These are phyloP conservation scores for Friedmanniomyces endolithicus DNA, from an alignment of 495 filamentous ascomycete genomes.

Conservation along the genomic window DNA sequence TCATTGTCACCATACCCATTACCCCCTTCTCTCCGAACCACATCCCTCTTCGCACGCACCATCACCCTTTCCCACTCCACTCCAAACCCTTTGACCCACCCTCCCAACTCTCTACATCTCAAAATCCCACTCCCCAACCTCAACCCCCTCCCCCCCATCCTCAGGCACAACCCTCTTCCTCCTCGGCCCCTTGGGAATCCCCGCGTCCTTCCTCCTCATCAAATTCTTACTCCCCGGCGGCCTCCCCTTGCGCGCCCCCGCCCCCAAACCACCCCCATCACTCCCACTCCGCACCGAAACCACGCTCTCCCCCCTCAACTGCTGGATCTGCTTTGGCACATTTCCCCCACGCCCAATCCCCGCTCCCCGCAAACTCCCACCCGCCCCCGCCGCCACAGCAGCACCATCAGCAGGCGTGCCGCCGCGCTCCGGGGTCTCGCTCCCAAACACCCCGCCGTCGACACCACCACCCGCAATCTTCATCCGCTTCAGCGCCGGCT, in stretches of 20 bases:
- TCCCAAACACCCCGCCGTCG: background rate
- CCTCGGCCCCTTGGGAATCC: conserved; percentile 31
- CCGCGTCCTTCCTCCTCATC: conserved; percentile 24
- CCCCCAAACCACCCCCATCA: conserved; percentile 1
- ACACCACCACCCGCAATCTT: background rate
- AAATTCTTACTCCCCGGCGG: conserved; percentile 31
- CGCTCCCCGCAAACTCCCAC: background rate
- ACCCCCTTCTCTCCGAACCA: no score
- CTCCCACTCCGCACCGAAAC: background rate
- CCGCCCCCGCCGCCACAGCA: background rate
- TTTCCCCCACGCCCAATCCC: conserved; percentile 3
- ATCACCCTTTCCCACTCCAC: background rate
- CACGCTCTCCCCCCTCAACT: conserved; percentile 28
- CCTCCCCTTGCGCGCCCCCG: conserved; percentile 21
- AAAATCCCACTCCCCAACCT: background rate
- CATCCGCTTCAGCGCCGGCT: conserved; percentile 11
- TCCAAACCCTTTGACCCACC: background rate
- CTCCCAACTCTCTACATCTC: background rate
- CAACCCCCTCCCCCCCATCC: background rate
- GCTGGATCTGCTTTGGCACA: conserved; percentile 23
- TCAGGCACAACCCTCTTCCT: background rate
- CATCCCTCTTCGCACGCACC: no score
- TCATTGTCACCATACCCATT: no score
- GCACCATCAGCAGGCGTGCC: conserved; percentile 1
- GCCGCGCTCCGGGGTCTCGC: conserved; percentile 7